Percentiles rank a stretch among this genome's conserved stretches.
Conservation (phyloP, 148 eudicot genomes). For the Amaranthus hypochondriacus region DNA sequence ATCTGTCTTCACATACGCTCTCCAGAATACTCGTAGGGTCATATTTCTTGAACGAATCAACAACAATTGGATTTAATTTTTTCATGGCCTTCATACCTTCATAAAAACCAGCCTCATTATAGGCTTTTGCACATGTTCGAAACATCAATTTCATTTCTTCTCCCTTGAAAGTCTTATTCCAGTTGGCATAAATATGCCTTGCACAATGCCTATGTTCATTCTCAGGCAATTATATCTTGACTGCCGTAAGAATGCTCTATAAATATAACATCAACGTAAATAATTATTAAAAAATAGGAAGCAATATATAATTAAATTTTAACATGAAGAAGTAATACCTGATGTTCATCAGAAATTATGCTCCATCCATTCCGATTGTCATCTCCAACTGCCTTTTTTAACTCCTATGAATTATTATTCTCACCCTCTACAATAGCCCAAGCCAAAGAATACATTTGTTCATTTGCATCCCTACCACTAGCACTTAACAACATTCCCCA, state of each 20-base stretch:
- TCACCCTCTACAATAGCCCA: no score
- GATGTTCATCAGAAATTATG: not conserved
- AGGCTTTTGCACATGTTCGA: not conserved
- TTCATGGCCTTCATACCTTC: not conserved
- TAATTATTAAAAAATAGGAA: not conserved
- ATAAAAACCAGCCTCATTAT: not conserved
- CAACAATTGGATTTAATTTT: not conserved
- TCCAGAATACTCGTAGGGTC: not conserved
- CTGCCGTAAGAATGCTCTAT: not conserved
- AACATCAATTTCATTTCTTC: not conserved
- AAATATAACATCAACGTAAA: not conserved
- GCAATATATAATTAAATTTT: not conserved
- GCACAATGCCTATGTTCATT: slow-evolving; percentile 4
- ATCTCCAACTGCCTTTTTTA: no score
- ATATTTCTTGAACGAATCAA: not conserved
- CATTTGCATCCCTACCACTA: not conserved
- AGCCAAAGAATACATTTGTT: not conserved
- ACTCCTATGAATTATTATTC: no score
- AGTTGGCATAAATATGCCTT: not conserved
- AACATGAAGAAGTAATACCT: not conserved
- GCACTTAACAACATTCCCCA: not conserved
- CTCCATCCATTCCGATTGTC: no score
- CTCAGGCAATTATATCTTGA: not conserved
- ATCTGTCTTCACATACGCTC: not conserved
- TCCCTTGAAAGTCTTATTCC: not conserved